Percentiles rank a stretch among this genome's conserved stretches.
Evolutionary conservation across 1,284 basidiomycete species (phyloP).

Genomic region (Volvariella surrecta): DNA sequence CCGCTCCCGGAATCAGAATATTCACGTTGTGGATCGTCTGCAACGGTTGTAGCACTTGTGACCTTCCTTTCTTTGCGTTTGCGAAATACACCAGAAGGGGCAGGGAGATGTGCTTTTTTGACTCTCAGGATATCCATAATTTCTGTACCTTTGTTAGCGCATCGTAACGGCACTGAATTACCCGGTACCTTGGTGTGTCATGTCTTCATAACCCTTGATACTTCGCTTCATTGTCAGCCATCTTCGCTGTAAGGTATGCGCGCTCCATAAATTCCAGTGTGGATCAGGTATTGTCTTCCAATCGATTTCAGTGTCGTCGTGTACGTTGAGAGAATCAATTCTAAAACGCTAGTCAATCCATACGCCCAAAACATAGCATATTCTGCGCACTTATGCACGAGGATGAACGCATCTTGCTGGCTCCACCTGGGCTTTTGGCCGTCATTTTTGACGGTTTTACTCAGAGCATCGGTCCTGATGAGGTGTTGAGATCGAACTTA

Average conservation of each 20-base stretch:
- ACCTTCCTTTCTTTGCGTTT: slow-evolving; percentile 39
- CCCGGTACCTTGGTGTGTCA: slow-evolving; percentile 68
- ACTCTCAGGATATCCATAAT: slow-evolving; percentile 71
- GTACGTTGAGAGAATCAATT: slow-evolving; percentile 61
- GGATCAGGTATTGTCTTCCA: slow-evolving; percentile 69
- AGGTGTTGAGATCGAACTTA: slow-evolving; percentile 2
- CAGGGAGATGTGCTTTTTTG: slow-evolving; percentile 55
- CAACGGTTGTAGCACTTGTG: slow-evolving; percentile 44
- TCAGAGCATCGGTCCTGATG: slow-evolving; percentile 64
- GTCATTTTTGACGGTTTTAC: slow-evolving; percentile 60
- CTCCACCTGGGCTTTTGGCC: slow-evolving; percentile 67
- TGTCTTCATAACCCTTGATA: slow-evolving; percentile 66
- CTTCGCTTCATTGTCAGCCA: slow-evolving; percentile 72
- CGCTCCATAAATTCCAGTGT: slow-evolving; percentile 78
- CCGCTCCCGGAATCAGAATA: not conserved
- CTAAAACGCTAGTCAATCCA: slow-evolving; percentile 25
- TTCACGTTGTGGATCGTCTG: slow-evolving; percentile 13
- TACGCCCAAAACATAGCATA: not conserved
- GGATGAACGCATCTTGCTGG: slow-evolving; percentile 63
- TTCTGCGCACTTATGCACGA: slow-evolving; percentile 66
- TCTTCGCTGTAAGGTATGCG: slow-evolving; percentile 64
- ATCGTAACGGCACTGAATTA: slow-evolving; percentile 5
- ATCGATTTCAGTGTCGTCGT: slow-evolving; percentile 76
- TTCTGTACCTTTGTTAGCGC: slow-evolving; percentile 31
- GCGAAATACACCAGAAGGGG: slow-evolving; percentile 12